Conservation (phyloP, 2,329 filamentous ascomycete species). For the Fusarium sp. region DNA sequence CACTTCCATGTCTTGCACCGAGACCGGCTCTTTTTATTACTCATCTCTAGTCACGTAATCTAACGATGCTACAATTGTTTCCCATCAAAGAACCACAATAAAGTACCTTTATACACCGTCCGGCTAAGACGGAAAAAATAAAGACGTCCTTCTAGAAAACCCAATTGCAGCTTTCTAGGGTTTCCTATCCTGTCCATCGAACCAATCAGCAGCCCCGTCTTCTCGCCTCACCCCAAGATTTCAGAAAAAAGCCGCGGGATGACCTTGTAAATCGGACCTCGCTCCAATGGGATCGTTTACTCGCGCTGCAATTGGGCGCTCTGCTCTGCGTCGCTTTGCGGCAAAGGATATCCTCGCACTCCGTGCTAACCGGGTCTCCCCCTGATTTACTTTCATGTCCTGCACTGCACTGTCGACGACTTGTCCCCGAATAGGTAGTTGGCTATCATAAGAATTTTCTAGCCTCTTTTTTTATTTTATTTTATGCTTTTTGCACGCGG, state of each 20-base stretch:
- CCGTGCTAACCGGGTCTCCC: constrained; percentile 30
- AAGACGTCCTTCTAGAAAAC: constrained; percentile 38
- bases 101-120: not conserved
- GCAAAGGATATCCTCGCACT: constrained; percentile 27
- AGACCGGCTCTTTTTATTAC: not conserved
- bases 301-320: constrained; percentile 31
- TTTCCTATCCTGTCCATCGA: constrained; percentile 21
- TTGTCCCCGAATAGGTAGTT: constrained; percentile 20
- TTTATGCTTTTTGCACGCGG: not conserved
- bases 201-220: constrained; percentile 16
- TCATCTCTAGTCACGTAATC: not conserved
- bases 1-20: not conserved
- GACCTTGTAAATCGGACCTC: constrained; percentile 24
- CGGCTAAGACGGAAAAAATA: constrained; percentile 4
- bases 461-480: not conserved
- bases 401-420: not conserved
- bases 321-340: not conserved
- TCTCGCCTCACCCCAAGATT: constrained; percentile 14
- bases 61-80: not conserved
- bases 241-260: constrained; percentile 30
- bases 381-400: constrained; percentile 16
- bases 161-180: constrained; percentile 19
- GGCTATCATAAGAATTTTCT: constrained; percentile 21
- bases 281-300: constrained; percentile 28
- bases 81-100: not conserved